phyloP scores from a whole-genome alignment of 106 monocot species.

The Platanthera guangdongensis region DNA sequence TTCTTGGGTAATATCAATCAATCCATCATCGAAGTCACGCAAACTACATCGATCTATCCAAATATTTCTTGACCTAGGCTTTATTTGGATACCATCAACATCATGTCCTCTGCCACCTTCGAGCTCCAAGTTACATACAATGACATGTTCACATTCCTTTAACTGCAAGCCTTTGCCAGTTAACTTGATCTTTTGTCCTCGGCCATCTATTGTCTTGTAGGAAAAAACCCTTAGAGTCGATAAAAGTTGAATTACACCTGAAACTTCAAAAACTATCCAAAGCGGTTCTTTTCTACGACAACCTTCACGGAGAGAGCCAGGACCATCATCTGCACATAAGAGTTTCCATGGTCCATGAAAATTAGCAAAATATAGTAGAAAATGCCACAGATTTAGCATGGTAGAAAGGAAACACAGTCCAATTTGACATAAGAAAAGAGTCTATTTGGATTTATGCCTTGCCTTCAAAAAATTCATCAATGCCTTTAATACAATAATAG shows the following conservation, averaged over 20 bases:
- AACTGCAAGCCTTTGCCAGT: conserved; percentile 70
- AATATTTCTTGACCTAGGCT: conserved; percentile 72
- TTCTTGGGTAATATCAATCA: conserved; percentile 75
- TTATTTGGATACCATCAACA: conserved; percentile 81
- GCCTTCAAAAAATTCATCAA: no score
- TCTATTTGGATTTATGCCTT: no score
- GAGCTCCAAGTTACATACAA: conserved; percentile 69
- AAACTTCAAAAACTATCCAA: conserved; percentile 90
- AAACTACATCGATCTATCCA: conserved; percentile 87
- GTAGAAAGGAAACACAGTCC: neutral
- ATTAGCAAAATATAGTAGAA: neutral
- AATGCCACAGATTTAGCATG: neutral
- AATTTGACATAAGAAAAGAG: no score
- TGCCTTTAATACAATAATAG: no score
- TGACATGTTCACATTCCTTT: conserved; percentile 74
- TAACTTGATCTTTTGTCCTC: conserved; percentile 66
- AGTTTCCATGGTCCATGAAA: neutral
- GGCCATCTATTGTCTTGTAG: conserved; percentile 80
- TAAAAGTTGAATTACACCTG: conserved; percentile 71
- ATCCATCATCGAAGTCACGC: conserved; percentile 56
- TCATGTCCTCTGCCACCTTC: conserved; percentile 84
- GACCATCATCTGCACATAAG: conserved; percentile 17
- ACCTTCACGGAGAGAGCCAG: conserved; percentile 81
- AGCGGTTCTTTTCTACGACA: conserved; percentile 62
- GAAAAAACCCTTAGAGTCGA: conserved; percentile 62